Evolutionary conservation across 495 filamentous ascomycete species (phyloP), one percentile per base, ranked within the genome.

Genomic region (Podospora bellae-mahoneyi): DNA sequence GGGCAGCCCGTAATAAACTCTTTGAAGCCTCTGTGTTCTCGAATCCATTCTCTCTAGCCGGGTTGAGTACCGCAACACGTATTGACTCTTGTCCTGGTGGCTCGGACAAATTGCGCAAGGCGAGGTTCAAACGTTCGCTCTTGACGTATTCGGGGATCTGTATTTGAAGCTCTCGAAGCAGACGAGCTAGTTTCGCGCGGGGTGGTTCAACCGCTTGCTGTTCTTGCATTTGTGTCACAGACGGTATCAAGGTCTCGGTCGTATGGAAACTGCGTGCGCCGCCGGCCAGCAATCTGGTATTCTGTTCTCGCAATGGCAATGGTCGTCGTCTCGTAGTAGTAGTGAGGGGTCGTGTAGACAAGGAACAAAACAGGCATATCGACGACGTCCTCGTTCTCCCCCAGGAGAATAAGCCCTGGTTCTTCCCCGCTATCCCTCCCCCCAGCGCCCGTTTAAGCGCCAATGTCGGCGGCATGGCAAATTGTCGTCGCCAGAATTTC

Each of bases 51-150:
- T 26, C 16, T 61, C 27, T 10, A 19, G 13, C 61, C 4, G 61
- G 61, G 20, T 74, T 79, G n/a, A 88, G 69, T 26, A 87, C 72
- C 0, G 84, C 93, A 75, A 98, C 83, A 48, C 94, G 82, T 71
- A 92, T 86, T n/a, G 91, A 84, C 72, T 87, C 85, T 62, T 82
- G 62, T 5, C 85, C 85, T 1, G 83, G 73, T 18, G 85, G 80
- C 69, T 91, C 86, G 71, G 91, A 87, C 69, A 97, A 80, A 5
- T 92, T 92, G 62, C 89, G 84, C 74, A 93, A 77, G 19, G 93
- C 94, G 71, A 98, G 84, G 73, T 92, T 89, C 64, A 97, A 75
- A 71, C 92, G 87, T 66, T 90, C 90, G 23, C 90, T 81, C 77
- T 92, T 91, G 66, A 93, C 84, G 76, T 89, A 87, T 68, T 84